Conservation (phyloP, 306 rosid species). For the Citrullus mucosospermus region DNA sequence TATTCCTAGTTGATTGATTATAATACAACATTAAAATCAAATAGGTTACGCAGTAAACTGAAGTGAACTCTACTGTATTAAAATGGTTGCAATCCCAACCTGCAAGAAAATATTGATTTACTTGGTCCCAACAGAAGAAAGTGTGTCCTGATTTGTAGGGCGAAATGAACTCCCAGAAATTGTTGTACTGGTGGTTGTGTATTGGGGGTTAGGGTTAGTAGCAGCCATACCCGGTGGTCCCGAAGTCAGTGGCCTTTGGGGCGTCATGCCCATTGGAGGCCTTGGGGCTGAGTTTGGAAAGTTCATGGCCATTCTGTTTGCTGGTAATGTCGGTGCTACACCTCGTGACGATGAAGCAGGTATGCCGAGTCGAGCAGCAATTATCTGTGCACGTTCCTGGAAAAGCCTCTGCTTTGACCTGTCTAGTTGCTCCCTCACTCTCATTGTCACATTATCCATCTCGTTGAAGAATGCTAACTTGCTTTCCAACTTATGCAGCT, state of each 20-base stretch:
- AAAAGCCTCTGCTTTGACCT: constrained; percentile 78
- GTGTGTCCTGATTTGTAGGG: constrained; percentile 47
- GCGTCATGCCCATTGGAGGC: constrained; percentile 36
- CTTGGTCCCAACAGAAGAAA: constrained; percentile 46
- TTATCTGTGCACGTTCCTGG: constrained; percentile 83
- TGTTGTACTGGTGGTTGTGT: constrained; percentile 35
- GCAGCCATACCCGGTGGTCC: constrained; percentile 37
- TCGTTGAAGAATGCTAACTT: constrained; percentile 64
- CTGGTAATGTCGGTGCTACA: constrained; percentile 35
- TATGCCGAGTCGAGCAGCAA: constrained; percentile 64
- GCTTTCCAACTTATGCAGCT: constrained; percentile 76
- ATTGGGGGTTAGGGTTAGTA: constrained; percentile 19
- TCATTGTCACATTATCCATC: constrained; percentile 58
- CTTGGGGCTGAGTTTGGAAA: constrained; percentile 48
- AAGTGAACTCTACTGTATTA: neutral
- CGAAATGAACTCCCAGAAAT: constrained; percentile 36
- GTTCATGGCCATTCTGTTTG: constrained; percentile 42
- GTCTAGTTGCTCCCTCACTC: constrained; percentile 71
- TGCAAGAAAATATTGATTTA: constrained; percentile 16
- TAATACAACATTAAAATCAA: neutral
- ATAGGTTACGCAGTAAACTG: neutral
- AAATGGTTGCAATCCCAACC: constrained; percentile 14
- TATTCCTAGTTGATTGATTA: neutral
- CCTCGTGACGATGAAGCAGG: constrained; percentile 59
- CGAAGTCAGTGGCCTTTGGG: constrained; percentile 48